Conservation (phyloP, 139 green algal genomes). For the Chlorella sp. region DNA sequence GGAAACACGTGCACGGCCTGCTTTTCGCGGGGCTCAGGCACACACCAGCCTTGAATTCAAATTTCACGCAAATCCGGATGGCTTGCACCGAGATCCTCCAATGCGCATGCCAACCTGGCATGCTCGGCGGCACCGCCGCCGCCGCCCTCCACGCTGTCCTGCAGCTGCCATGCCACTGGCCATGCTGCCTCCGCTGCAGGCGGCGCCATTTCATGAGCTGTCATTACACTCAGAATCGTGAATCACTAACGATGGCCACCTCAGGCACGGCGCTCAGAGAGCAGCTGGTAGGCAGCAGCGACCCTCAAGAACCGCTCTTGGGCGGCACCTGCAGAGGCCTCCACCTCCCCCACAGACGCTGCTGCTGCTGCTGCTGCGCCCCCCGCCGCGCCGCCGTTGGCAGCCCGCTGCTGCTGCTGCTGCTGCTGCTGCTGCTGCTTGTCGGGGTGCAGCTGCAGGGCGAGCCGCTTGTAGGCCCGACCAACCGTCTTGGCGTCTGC, state of each 20-base stretch:
- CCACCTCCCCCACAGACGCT: not conserved
- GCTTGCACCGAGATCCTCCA: no score
- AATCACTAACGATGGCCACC: no score
- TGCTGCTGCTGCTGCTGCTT: constrained; percentile 36
- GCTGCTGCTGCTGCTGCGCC: not conserved
- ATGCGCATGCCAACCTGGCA: no score
- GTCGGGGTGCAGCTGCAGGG: constrained; percentile 42
- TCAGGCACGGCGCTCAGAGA: not conserved
- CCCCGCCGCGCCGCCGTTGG: not conserved
- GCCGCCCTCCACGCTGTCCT: no score
- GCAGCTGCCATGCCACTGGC: not conserved
- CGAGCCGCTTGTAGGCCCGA: constrained; percentile 36
- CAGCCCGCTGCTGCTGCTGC: constrained; percentile 14
- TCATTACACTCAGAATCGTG: no score
- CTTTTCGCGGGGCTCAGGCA: no score
- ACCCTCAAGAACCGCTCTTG: constrained; percentile 10
- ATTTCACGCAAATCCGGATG: no score
- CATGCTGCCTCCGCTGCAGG: no score
- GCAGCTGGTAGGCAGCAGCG: constrained; percentile 24
- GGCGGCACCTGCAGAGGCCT: not conserved
- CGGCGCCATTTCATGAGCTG: no score
- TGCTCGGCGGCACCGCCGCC: no score
- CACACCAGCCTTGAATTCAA: no score
- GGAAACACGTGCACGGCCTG: no score
- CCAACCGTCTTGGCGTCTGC: constrained; percentile 3